phyloP scores from a whole-genome alignment of 805 yeast genomes.

The Metschnikowia colocasiae region DNA sequence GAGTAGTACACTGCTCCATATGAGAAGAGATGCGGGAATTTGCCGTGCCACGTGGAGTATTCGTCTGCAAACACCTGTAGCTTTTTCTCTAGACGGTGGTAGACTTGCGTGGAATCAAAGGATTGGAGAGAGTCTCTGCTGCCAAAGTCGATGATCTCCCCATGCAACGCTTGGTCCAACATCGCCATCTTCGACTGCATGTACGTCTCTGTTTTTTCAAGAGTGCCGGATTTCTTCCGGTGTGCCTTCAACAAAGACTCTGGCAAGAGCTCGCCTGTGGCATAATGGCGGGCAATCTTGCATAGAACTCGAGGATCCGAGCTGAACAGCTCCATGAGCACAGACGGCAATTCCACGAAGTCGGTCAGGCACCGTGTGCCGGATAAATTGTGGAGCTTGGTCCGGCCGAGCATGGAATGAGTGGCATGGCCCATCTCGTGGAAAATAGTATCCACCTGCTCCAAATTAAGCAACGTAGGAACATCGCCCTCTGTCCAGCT shows the following conservation, averaged over 20 bases:
- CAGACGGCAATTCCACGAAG: slow-evolving; percentile 94
- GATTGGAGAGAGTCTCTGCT: slow-evolving; percentile 8
- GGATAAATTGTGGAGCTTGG: slow-evolving; percentile 82
- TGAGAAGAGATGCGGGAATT: slow-evolving; percentile 87
- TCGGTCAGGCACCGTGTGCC: slow-evolving; percentile 96
- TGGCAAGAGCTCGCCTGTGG: slow-evolving; percentile 62
- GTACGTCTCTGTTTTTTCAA: slow-evolving; percentile 70
- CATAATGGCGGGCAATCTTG: slow-evolving; percentile 67
- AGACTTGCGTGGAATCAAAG: slow-evolving; percentile 53
- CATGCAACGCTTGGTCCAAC: slow-evolving; percentile 78
- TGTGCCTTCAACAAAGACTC: slow-evolving; percentile 45
- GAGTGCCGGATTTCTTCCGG: slow-evolving; percentile 47
- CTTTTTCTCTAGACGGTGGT: slow-evolving; percentile 60
- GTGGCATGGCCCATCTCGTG: slow-evolving; percentile 99
- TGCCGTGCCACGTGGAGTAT: slow-evolving; percentile 85
- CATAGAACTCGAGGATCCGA: slow-evolving; percentile 72
- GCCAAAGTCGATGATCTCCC: slow-evolving; percentile 35
- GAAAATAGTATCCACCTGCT: slow-evolving; percentile 88
- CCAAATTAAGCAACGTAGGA: slow-evolving; percentile 60
- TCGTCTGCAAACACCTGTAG: slow-evolving; percentile 63
- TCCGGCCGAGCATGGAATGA: slow-evolving; percentile 95
- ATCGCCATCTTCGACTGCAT: slow-evolving; percentile 89
- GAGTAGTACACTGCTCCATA: slow-evolving; percentile 95
- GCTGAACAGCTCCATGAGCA: slow-evolving; percentile 93
- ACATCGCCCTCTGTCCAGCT: slow-evolving; percentile 23